Base-by-base conservation (phyloP, 768 basidiomycete species). In the Lactifluus subvellereus region DNA sequence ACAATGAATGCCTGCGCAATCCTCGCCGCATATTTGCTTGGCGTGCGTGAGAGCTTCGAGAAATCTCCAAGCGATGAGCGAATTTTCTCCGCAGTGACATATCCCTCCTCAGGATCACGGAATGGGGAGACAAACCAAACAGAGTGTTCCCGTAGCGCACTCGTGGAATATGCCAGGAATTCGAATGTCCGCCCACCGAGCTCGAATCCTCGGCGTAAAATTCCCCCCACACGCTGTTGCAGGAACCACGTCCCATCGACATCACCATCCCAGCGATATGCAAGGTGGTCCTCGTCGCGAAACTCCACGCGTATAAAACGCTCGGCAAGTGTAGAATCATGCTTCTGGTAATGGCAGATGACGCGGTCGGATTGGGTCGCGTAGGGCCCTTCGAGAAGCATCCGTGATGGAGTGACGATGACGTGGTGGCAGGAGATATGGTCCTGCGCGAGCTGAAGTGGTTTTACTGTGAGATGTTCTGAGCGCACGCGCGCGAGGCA, bases 261-360 rank as follows among this genome's bases (percentile, higher is more conserved):
- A 43, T 83, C 82, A 10, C 82, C 78, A 59, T 83, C 82, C 88
- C 88, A 90, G 13, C 84, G 81, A 64, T 87, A 88, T 42, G 83
- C 79, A n/a, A 88, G 77, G 38, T 79, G 79, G 68, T 94, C 88
- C 74, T 95, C 92, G 60, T 94, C 92, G 5, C 87, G 82, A 68
- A 94, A 91, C 67, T 89, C 85, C 33, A 94, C 91, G 10, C 93
- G 85, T 35, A 95, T 71, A 70, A 95, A 95, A 67, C 83, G 76
- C 35, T 89, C 82, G 51, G 85, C 78, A 61, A 80, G 81, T 0
- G 79, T 79, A 52, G 74, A 71, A 35, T 59, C 61, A 7, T 20
- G 52, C 2, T 33, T 33, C 18, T 55, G 58, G 60, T 85, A 94
- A 58, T 78, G 74, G 1, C 92, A 85, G 64, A 95, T 86, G 56